Percentiles rank a stretch among this genome's conserved stretches.
Evolutionary conservation across 2,329 filamentous ascomycete species (phyloP).

Genomic region (Pseudogymnoascus sp.): DNA sequence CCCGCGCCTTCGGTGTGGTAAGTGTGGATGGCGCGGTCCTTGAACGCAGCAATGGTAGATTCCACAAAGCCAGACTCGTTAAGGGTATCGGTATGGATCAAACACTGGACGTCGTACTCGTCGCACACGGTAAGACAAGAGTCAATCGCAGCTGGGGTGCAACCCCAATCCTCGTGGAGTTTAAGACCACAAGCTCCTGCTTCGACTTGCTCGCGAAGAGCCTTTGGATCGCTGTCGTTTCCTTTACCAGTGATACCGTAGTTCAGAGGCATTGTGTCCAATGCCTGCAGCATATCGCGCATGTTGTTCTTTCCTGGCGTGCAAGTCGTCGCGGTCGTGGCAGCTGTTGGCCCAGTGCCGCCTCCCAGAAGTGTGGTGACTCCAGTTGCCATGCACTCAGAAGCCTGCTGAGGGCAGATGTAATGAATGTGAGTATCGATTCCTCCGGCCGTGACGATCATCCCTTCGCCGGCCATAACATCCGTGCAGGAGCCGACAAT

Average conservation of each 20-base stretch:
- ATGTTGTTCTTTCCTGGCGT: conserved; percentile 80
- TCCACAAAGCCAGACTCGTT: conserved; percentile 98
- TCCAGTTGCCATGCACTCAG: conserved; percentile 75
- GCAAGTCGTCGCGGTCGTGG: conserved; percentile 86
- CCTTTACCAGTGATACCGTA: conserved; percentile 89
- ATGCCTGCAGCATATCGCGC: conserved; percentile 81
- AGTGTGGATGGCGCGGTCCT: conserved; percentile 81
- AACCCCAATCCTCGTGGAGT: conserved; percentile 93
- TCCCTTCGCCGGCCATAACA: conserved; percentile 81
- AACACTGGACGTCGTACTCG: conserved; percentile 81
- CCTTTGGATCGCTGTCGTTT: conserved; percentile 65
- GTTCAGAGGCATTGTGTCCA: conserved; percentile 74
- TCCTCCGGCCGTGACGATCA: conserved; percentile 84
- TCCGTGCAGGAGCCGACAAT: conserved; percentile 83
- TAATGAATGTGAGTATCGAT: conserved; percentile 89
- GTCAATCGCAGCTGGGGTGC: conserved; percentile 85
- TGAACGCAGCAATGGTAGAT: conserved; percentile 78
- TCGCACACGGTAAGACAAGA: conserved; percentile 79
- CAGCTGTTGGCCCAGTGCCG: conserved; percentile 86
- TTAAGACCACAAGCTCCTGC: conserved; percentile 88
- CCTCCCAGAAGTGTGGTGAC: conserved; percentile 88
- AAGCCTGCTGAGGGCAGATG: conserved; percentile 86
- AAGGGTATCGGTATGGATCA: conserved; percentile 92
- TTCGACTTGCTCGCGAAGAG: conserved; percentile 68
- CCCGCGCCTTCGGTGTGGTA: conserved; percentile 96